These are phyloP conservation scores for Rhynchospora breviuscula DNA, from an alignment of 176 grass and related monocot species.

Conservation along the genomic window DNA sequence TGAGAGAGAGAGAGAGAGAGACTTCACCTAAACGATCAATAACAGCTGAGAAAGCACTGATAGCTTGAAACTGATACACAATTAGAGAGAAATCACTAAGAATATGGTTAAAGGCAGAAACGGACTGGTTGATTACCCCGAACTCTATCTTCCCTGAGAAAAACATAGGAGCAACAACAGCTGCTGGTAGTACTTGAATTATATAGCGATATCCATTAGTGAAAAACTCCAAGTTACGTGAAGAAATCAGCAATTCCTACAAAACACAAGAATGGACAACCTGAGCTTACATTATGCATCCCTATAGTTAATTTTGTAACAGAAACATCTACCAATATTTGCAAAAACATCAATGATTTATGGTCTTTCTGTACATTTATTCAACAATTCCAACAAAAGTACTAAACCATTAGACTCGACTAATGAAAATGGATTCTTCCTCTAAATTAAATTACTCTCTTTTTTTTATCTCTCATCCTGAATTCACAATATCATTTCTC, in stretches of 20 bases:
- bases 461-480: not conserved
- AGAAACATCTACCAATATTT: not conserved
- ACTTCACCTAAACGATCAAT: slow-evolving; percentile 86
- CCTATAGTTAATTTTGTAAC: not conserved
- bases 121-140: slow-evolving; percentile 97
- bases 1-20: slow-evolving; percentile 9
- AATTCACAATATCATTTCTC: not conserved
- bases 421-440: not conserved
- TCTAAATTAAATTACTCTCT: slow-evolving; percentile 5
- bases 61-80: slow-evolving; percentile 95
- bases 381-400: not conserved
- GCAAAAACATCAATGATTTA: not conserved
- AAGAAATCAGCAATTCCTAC: slow-evolving; percentile 84
- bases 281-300: not conserved
- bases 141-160: slow-evolving; percentile 94
- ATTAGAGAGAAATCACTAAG: slow-evolving; percentile 97
- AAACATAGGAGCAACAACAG: slow-evolving; percentile 97
- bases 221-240: slow-evolving; percentile 93
- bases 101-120: slow-evolving; percentile 97
- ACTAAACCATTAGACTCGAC: not conserved
- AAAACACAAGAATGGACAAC: slow-evolving; percentile 19
- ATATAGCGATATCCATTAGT: slow-evolving; percentile 91
- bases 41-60: slow-evolving; percentile 94
- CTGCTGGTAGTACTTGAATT: slow-evolving; percentile 93
- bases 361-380: not conserved